Percentiles rank a stretch among this genome's conserved stretches.
phyloP scores from a whole-genome alignment of 305 asterid species.

The Fraxinus albicans region DNA sequence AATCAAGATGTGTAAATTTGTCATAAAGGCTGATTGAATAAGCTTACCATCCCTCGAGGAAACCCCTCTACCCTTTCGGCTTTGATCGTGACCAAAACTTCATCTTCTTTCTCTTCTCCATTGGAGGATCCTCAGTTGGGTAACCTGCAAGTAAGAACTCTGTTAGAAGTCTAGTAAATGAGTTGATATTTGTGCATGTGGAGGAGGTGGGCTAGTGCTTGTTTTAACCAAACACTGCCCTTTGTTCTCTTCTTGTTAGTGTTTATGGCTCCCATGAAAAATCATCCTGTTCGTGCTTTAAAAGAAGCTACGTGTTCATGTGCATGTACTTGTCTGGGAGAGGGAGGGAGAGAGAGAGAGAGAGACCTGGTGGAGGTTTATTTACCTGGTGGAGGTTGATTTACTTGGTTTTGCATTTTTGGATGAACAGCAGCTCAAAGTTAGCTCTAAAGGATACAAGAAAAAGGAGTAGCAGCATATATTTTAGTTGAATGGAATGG shows the following conservation, averaged over 20 bases:
- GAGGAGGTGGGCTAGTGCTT: background rate
- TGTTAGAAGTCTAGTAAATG: background rate
- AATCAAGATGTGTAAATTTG: background rate
- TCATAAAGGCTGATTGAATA: background rate
- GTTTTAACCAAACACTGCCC: background rate
- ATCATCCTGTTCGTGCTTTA: background rate
- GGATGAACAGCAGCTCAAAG: slow-evolving; percentile 9
- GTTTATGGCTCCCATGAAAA: background rate
- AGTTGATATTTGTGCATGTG: background rate
- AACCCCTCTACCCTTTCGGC: slow-evolving; percentile 45
- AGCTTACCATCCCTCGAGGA: slow-evolving; percentile 49
- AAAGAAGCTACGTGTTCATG: background rate
- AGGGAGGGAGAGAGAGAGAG: slow-evolving; percentile 2
- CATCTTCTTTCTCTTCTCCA: slow-evolving; percentile 32
- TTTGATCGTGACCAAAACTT: slow-evolving; percentile 28
- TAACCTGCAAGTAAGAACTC: slow-evolving; percentile 30
- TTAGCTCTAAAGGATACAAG: background rate
- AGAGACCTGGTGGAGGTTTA: slow-evolving; percentile 27
- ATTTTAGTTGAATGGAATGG: background rate
- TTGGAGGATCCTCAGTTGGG: slow-evolving; percentile 33
- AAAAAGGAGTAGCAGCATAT: background rate
- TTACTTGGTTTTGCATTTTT: slow-evolving; percentile 34
- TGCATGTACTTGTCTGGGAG: background rate
- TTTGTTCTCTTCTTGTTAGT: background rate
- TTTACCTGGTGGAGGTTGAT: slow-evolving; percentile 32